These are phyloP conservation scores for Austroboletus festivus DNA, from an alignment of 768 basidiomycete genomes.

Conservation along the genomic window DNA sequence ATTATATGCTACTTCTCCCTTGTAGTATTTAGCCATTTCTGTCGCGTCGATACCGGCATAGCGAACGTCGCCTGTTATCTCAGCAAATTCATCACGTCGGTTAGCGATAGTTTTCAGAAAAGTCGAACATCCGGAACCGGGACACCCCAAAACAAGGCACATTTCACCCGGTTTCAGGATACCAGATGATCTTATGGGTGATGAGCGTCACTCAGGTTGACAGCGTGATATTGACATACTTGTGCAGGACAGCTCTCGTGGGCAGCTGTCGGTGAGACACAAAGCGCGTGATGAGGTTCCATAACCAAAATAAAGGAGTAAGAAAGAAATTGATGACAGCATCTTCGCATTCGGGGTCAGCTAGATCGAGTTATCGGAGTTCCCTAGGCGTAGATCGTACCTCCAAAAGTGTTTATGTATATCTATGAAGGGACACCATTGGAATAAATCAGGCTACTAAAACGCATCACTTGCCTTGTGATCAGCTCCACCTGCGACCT, in stretches of 20 bases:
- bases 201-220: neutral
- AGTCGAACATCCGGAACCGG: conserved; percentile 81
- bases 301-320: conserved; percentile 47
- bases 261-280: conserved; percentile 37
- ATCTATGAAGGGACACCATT: conserved; percentile 29
- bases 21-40: conserved; percentile 75
- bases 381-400: conserved; percentile 36
- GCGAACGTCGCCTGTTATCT: conserved; percentile 65
- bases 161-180: conserved; percentile 78
- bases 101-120: conserved; percentile 86
- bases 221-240: conserved; percentile 35
- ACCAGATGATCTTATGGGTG: conserved; percentile 53
- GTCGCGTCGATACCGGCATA: conserved; percentile 77
- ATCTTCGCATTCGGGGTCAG: conserved; percentile 31
- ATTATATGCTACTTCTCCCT: conserved; percentile 78
- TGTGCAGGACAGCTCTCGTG: conserved; percentile 57
- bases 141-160: conserved; percentile 82
- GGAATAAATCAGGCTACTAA: neutral
- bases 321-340: conserved; percentile 54
- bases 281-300: conserved; percentile 38
- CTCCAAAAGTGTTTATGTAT: conserved; percentile 57
- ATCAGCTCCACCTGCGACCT: conserved; percentile 52
- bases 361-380: neutral
- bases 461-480: conserved; percentile 45
- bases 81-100: conserved; percentile 60